phyloP scores from a whole-genome alignment of 192 early-diverging fungal species.

The Diversispora epigaea region DNA sequence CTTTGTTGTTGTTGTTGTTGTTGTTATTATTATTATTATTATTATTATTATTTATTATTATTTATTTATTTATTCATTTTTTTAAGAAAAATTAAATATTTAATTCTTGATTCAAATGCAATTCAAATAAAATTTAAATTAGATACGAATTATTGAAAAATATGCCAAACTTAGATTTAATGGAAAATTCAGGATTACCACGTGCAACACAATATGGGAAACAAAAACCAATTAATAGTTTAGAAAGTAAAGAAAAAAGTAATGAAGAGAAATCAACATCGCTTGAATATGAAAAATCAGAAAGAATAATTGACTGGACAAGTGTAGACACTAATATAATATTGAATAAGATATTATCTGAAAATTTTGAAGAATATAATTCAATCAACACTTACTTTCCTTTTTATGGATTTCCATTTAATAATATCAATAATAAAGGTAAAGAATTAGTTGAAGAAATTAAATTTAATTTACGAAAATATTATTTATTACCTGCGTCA shows the following conservation, averaged over 20 bases:
- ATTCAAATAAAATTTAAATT: background rate
- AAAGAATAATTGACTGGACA: background rate
- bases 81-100: background rate
- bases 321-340: background rate
- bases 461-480: too few species aligned
- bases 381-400: background rate
- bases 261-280: background rate
- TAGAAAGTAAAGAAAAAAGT: background rate
- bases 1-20: too few species aligned
- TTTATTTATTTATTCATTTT: background rate
- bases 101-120: background rate
- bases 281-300: background rate
- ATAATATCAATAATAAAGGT: too few species aligned
- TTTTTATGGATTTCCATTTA: background rate
- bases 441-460: too few species aligned
- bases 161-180: background rate
- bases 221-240: background rate
- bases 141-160: constrained; percentile 22
- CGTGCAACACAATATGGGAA: background rate
- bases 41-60: too few species aligned
- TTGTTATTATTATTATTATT: too few species aligned
- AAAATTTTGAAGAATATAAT: background rate
- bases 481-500: background rate
- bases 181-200: too few species aligned
- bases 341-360: background rate